Base-by-base conservation (phyloP, 2,329 filamentous ascomycete genomes). In the Dactylellina drechsleri region DNA sequence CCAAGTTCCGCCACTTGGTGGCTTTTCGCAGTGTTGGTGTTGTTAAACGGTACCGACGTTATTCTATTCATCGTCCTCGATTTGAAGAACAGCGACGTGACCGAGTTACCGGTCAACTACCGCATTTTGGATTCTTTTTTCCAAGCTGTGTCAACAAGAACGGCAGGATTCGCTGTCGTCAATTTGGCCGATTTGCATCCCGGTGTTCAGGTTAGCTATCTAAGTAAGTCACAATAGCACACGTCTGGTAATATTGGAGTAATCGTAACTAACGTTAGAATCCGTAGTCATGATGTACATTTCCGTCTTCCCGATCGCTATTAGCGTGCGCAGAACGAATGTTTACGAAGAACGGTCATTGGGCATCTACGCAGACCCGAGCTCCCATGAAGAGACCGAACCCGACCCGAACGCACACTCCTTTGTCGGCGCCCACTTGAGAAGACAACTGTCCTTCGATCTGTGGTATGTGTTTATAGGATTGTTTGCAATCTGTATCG, bases 381-480 rank as follows among this genome's bases (percentile, higher is more conserved):
- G 26, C 7, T 7, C 7, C 7, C 80, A 83, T 47, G 81, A 83
- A 0, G 81, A 84, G 2, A 83, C 85, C 2, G 81, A 84, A 2
- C 83, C 85, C 2, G 84, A 85, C n/a, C 85, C 86, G 23, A 86
- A 84, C 43, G 87, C 90, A 50, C 87, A 92, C 52, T 94, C 90
- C 75, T 98, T 97, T 79, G 90, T 99, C 60, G 92, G 92, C 1
- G 90, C 92, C 60, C 95, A 99, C 87, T 86, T 99, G 81, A 91
- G 95, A 43, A 89, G 91, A 54, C 95, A 99, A 82, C 87, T 99
- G 41, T 96, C 93, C 64, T 99, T 99, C 83, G 95, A 99, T 83
- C 82, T 99, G 82, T 99, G 95, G 95, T 99, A 93, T 80, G 91
- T 99, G 70, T 97, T 96, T 80, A 82, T 98, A 20, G 95, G 95